Base-by-base conservation (phyloP, 768 basidiomycete species). In the Krasilnikovozyma curviuscula region DNA sequence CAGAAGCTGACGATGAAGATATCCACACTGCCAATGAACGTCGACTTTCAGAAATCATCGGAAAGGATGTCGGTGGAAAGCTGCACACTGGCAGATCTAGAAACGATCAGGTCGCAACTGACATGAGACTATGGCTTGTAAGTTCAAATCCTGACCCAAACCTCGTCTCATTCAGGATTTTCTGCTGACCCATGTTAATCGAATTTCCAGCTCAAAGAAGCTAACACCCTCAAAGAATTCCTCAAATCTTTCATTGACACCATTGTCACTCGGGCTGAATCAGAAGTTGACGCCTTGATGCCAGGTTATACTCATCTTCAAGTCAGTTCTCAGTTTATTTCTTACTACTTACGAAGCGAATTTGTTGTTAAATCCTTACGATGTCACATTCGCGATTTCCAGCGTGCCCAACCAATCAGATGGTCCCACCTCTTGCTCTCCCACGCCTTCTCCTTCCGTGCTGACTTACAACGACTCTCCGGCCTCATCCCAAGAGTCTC, bases 11-110 rank as follows among this genome's bases (percentile, higher is more conserved):
- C 56, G 93, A 98, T 58, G 93, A 98, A 60, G 93, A 98, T 60
- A 97, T 98, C 51, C 91, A 97, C 64, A 98, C 93, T 12, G 93
- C 93, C 46, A 98, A 97, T 59, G 93, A 98, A 63, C 77, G 93
- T 40, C 75, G 93, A 34, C 66, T 98, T 55, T 83, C 78, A 54
- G 91, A 98, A 67, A 67, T 98, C 45, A 84, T 97, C 46, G 93
- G 93, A 0, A 70, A 82, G 13, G 74, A 64, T 25, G 67, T 85
- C 14, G 88, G 84, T 5, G 93, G 93, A 3, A 98, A 97, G 65
- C 71, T 98, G 35, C 93, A 98, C 62, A 98, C 93, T 0, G 93
- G 93, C 25, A 77, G 93, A 51, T 91, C 86, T 43, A 75, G 93
- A 46, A 98, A 98, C 64, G 93, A 98, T 62, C 93, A 98, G 63